Evolutionary conservation across 2,329 filamentous ascomycete species (phyloP).

Genomic region (Alternaria angustiovoidea): DNA sequence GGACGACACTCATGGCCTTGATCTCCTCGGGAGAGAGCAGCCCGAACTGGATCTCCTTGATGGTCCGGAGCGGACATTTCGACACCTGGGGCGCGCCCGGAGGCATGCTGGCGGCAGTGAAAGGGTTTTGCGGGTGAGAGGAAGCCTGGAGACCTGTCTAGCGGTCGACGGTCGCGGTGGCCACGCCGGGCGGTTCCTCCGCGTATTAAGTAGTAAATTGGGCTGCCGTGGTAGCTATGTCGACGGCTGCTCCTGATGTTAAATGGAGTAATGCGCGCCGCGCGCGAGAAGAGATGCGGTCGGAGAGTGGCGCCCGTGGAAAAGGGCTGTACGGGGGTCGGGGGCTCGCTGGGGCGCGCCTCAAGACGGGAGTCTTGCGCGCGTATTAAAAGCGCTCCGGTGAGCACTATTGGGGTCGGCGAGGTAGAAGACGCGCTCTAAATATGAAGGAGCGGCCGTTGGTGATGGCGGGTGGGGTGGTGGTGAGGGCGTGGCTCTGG

Average conservation of each 20-base stretch:
- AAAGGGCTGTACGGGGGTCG: slow-evolving; percentile 41
- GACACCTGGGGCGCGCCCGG: slow-evolving; percentile 83
- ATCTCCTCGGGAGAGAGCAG: slow-evolving; percentile 98
- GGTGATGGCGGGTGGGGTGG: slow-evolving; percentile 39
- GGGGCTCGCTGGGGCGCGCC: slow-evolving; percentile 40
- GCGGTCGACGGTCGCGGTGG: slow-evolving; percentile 36
- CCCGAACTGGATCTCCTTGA: slow-evolving; percentile 99
- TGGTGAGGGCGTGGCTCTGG: slow-evolving; percentile 36
- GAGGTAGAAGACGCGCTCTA: slow-evolving; percentile 45
- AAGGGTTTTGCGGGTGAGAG: slow-evolving; percentile 12
- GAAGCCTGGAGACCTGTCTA: slow-evolving; percentile 22
- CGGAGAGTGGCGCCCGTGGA: slow-evolving; percentile 35
- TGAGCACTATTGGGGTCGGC: slow-evolving; percentile 34
- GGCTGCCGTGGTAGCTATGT: slow-evolving; percentile 31
- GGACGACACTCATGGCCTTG: slow-evolving; percentile 96
- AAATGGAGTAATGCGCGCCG: slow-evolving; percentile 38
- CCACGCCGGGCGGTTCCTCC: slow-evolving; percentile 41
- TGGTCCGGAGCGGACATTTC: slow-evolving; percentile 82
- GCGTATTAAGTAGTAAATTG: slow-evolving; percentile 22
- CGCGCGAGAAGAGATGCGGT: slow-evolving; percentile 44
- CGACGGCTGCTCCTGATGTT: slow-evolving; percentile 20
- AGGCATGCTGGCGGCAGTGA: slow-evolving; percentile 66
- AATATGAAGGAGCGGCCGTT: slow-evolving; percentile 42
- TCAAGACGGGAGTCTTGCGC: slow-evolving; percentile 33
- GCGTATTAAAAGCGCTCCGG: slow-evolving; percentile 33